Base-by-base conservation (phyloP, 2,329 filamentous ascomycete genomes). In the Colletotrichum camelliae region DNA sequence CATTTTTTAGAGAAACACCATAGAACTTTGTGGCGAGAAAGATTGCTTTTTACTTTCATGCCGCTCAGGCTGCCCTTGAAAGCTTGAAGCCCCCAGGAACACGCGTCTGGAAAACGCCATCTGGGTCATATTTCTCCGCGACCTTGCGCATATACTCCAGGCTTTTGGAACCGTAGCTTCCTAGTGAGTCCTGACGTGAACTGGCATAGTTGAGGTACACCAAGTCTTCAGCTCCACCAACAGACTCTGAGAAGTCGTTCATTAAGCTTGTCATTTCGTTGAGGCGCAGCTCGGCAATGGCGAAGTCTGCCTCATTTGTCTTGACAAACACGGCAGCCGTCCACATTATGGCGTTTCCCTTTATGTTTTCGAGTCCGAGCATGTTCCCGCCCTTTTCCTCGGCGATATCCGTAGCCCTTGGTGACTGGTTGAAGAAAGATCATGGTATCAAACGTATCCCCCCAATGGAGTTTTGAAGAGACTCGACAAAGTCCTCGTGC, bases 301-400 rank as follows among this genome's bases (percentile, higher is more conserved):
- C 77, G 16, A 67, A 72, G 1, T 60, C 64, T 0, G 62, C 33
- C 2, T 57, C 29, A 3, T 37, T 29, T 7, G 33, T 60, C 3
- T 37, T 60, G 31, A 68, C 35, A 21, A 58, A 57, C 0, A 72
- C 70, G 8, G 39, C 48, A 1, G 33, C 62, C 1, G 62, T 66
- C 70, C 62, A 72, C 48, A 66, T 71, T 7, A 71, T 12, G 2
- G 60, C 60, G 8, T 62, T 35, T 27, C 13, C 13, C 12, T 4
- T 5, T 8, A 71, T 43, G 16, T 15, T 67, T 31, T 82, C 80
- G n/a, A 88, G 76, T 1, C 85, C 86, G 8, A 88, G 77, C 6
- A 85, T 80, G 67, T 88, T 88, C 7, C 85, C 85, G 2, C 85
- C 86, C 37, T 83, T 84, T 35, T 80, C 78, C 57, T 80, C 69